Evolutionary conservation across 768 basidiomycete species (phyloP), one percentile per base, ranked within the genome.

Genomic region (Rhizopogon rudus): DNA sequence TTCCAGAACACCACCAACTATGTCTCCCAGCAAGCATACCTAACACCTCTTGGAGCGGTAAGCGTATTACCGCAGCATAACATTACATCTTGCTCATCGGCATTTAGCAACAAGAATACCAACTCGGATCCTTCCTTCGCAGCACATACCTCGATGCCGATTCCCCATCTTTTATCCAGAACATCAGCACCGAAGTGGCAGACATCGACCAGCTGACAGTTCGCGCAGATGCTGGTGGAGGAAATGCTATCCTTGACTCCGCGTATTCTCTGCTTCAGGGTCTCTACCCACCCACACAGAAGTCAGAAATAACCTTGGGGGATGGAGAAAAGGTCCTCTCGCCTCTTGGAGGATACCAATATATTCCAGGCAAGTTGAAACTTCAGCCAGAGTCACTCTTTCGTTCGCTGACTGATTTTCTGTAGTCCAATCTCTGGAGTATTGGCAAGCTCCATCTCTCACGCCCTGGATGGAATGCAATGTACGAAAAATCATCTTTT

Each of bases 191-290:
- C 44, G 82, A 86, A 67, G 75, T 88, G 59, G 84, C 83, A 39
- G 77, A 86, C 73, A 82, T 84, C 67, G 76, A 71, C 60, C 78
- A 87, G 69, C 75, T 90, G 59, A 82, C 83, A 61, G 79, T 86
- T 44, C 83, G 81, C 58, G 86, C 85, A 65, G 89, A 90, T 71
- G 81, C 81, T 53, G 87, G 87, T 44, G 82, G 82, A 67, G 88
- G 88, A 54, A 76, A 80, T n/a, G 82, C 86, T 45, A 87, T 89
- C 56, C 86, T 87, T 71, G 87, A 91, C 75, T 85, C 84, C n/a
- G 84, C 87, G 20, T 83, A 84, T 51, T 87, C 88, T 7, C 74
- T 90, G 45, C 77, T 88, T 41, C 90, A 91, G 67, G 88, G 88
- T n/a, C 75, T 91, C 46, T 88, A 84, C 76, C 88, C 89, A 14